Percentiles rank a stretch among this genome's conserved stretches.
phyloP scores from a whole-genome alignment of 371 early-diverging fungal genomes.

The Mortierella sp. region DNA sequence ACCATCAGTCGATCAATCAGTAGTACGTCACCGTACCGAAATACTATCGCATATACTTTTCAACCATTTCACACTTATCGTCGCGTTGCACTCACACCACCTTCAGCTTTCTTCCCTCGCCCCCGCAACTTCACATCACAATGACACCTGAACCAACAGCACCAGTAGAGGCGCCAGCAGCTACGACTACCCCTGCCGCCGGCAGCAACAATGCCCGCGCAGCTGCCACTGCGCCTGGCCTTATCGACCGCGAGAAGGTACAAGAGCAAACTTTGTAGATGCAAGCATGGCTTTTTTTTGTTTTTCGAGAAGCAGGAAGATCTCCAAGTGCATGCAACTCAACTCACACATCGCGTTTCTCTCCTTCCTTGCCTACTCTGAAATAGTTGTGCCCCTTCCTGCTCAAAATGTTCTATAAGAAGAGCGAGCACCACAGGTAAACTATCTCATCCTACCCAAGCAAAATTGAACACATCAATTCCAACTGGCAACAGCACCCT shows the following conservation, averaged over 20 bases:
- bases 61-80: too few species aligned
- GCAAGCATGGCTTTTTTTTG: background rate
- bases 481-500: too few species aligned
- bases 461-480: too few species aligned
- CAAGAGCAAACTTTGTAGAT: background rate
- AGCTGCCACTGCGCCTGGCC: background rate
- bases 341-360: background rate
- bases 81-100: too few species aligned
- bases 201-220: background rate
- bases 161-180: background rate
- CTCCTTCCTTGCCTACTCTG: background rate
- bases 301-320: background rate
- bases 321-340: too few species aligned
- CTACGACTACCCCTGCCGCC: too few species aligned
- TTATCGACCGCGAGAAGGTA: background rate
- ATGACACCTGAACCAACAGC: background rate
- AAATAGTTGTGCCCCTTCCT: conserved; percentile 3
- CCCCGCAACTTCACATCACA: too few species aligned
- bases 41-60: too few species aligned
- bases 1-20: too few species aligned
- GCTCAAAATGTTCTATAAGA: conserved; percentile 3
- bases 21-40: too few species aligned
- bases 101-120: too few species aligned
- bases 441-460: background rate
- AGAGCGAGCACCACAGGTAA: conserved; percentile 1